Base-by-base conservation (phyloP, 371 early-diverging fungal genomes). In the Syncephalastrum sp. region DNA sequence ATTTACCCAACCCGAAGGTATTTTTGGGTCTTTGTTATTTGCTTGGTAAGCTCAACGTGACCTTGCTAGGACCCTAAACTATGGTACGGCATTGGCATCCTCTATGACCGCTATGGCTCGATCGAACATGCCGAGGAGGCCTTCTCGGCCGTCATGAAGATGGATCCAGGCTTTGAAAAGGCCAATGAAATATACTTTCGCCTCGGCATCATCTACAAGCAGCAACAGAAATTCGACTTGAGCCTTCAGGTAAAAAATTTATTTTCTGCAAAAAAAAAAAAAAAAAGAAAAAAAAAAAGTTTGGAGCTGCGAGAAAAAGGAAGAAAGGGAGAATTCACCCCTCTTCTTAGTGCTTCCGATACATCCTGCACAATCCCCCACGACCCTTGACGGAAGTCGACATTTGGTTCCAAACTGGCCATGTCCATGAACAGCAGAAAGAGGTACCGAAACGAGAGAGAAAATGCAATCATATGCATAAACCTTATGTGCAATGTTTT, bases 41-140 rank as follows among this genome's bases (percentile, higher is more conserved):
- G 29, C 29, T 29, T 29, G 29, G 29, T 29, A 29, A 29, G 3
- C 29, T 29, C 1, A 29, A 29, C 7, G 29, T 29, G 29, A 29
- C 29, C 29, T 29, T 29, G 2, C 29, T 29, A 91, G 86, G 98
- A 96, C 59, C 96, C 98, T 1, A 96, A 95, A 64, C 84, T 99
- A 17, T 99, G 99, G 99, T 99, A 97, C 65, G 98, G 97, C 29
- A 96, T 98, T 48, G 99, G 97, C 13, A 96, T 97, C 24, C 75
- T 98, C 13, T 97, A 98, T 65, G 99, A 99, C 65, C 89, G 97
- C 14, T 97, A 94, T 65, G 96, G 95, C 4, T 93, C 95, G 0
- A 88, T 90, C 44, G 97, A 98, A 50, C 92, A 96, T 67, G 98
- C 99, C 5, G 97, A 97, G 74, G 97, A 96, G 64, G 98, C 98